Conservation (phyloP, 208 protist genomes). For the Strigomonas galati region DNA sequence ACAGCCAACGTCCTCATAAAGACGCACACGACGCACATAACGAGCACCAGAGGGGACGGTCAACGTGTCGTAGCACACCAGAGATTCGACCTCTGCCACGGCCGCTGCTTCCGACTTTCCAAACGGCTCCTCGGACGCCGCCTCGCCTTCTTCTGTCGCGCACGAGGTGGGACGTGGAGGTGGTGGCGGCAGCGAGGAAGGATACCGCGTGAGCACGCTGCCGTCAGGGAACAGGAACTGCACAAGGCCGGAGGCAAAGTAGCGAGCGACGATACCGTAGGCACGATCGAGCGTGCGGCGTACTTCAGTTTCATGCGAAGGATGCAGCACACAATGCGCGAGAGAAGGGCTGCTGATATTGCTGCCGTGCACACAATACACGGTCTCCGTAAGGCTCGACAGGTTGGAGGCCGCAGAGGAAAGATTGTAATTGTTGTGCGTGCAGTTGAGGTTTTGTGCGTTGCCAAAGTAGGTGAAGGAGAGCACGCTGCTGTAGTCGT, state of each 20-base stretch:
- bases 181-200: not conserved
- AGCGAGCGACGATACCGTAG: constrained; percentile 53
- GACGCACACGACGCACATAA: constrained; percentile 32
- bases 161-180: not conserved
- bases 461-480: constrained; percentile 20
- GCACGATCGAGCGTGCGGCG: constrained; percentile 42
- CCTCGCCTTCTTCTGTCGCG: not conserved
- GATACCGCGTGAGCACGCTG: constrained; percentile 49
- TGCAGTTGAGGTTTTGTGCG: not conserved
- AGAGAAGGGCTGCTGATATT: not conserved
- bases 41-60: constrained; percentile 36
- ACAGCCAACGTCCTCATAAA: not conserved
- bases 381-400: constrained; percentile 15
- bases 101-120: not conserved
- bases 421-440: not conserved
- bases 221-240: constrained; percentile 72
- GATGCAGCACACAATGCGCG: constrained; percentile 16
- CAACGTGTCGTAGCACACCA: constrained; percentile 38
- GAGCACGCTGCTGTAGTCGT: constrained; percentile 13
- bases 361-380: constrained; percentile 34
- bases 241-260: constrained; percentile 58
- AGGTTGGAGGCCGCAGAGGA: constrained; percentile 20
- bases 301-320: constrained; percentile 55
- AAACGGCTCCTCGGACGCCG: not conserved
- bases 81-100: not conserved